Evolutionary conservation across 495 filamentous ascomycete species (phyloP).

Genomic region (Platismatia glauca): DNA sequence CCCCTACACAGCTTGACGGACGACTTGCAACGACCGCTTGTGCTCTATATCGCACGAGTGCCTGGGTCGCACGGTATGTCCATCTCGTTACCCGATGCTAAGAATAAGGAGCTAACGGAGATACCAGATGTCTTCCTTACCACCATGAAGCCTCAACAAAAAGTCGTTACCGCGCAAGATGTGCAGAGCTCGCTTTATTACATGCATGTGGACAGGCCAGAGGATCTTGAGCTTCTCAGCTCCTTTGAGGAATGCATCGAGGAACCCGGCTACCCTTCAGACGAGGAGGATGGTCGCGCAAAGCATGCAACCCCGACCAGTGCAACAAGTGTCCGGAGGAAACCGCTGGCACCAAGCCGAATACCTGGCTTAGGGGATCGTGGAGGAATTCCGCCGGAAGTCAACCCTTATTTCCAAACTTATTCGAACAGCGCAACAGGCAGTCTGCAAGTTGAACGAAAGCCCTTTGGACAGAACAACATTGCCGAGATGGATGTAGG

Average conservation of each 20-base stretch:
- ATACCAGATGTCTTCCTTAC: conserved; percentile 82
- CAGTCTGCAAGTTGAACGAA: conserved; percentile 1
- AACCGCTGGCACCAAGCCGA: conserved; percentile 57
- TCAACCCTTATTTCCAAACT: conserved; percentile 8
- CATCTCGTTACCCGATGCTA: background rate
- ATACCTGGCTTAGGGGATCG: conserved; percentile 40
- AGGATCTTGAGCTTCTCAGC: conserved; percentile 45
- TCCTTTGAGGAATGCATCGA: conserved; percentile 11
- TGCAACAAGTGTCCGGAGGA: conserved; percentile 10
- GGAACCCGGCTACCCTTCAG: background rate
- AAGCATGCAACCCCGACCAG: background rate
- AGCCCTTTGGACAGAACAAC: conserved; percentile 52
- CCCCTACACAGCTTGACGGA: conserved; percentile 60
- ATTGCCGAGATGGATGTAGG: conserved; percentile 70
- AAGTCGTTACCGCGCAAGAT: conserved; percentile 80
- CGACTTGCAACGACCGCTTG: conserved; percentile 54
- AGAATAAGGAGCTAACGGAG: conserved; percentile 13
- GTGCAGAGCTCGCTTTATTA: conserved; percentile 86
- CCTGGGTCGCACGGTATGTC: conserved; percentile 76
- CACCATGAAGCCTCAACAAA: conserved; percentile 73
- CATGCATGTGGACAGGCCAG: conserved; percentile 64
- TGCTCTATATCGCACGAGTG: conserved; percentile 84
- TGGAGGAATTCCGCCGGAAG: conserved; percentile 31
- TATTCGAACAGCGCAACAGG: background rate
- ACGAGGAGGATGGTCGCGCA: background rate